Conservation (phyloP, 164 flowering plant species). For the Annona cherimola region DNA sequence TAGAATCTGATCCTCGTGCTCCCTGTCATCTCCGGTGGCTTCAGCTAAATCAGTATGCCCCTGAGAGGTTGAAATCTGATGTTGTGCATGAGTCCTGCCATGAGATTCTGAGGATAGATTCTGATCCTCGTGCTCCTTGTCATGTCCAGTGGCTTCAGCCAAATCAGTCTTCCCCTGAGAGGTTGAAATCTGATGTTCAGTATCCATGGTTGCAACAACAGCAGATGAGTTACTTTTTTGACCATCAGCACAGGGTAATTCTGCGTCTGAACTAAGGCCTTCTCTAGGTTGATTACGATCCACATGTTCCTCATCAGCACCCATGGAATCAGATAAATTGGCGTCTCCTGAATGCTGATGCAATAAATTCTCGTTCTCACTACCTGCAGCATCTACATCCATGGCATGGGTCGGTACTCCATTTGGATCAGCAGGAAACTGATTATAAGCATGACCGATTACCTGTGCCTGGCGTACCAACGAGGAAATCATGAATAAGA, state of each 20-base stretch:
- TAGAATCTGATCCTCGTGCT: too few species aligned
- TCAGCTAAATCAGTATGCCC: not conserved
- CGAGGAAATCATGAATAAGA: not conserved
- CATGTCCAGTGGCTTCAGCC: not conserved
- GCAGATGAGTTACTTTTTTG: conserved; percentile 9
- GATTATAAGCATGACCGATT: conserved; percentile 17
- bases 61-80: not conserved
- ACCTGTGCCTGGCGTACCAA: conserved; percentile 24
- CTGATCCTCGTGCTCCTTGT: not conserved
- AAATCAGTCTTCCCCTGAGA: not conserved
- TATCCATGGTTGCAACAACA: not conserved
- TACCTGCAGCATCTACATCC: conserved; percentile 10
- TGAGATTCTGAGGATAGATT: not conserved
- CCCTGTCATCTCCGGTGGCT: not conserved
- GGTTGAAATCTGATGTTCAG: not conserved
- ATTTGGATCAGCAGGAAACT: conserved; percentile 18
- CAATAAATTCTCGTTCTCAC: conserved; percentile 3
- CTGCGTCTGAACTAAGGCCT: not conserved
- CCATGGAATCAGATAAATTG: conserved; percentile 3
- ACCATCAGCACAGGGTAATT: conserved; percentile 5
- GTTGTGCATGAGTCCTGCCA: too few species aligned
- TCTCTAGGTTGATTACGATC: not conserved
- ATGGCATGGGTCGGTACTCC: conserved; percentile 9
- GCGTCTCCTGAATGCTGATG: conserved; percentile 10
- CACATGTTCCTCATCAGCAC: not conserved